A percentile compares a stretch with the other conserved stretches of the same genome.
These are phyloP conservation scores for Rosa rugosa DNA, from an alignment of 306 rosid genomes.

Conservation along the genomic window DNA sequence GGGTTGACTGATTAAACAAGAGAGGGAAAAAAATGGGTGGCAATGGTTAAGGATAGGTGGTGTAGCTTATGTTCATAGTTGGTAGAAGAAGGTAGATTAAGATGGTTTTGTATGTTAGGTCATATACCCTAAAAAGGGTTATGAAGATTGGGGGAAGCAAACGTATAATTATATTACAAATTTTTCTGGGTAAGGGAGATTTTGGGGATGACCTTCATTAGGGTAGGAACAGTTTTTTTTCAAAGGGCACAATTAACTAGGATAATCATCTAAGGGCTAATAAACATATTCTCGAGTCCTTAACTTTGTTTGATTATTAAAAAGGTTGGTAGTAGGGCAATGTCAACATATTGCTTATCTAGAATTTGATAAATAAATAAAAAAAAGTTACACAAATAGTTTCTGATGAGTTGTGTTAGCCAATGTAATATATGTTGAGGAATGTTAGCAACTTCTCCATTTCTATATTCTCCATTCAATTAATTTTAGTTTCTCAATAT, in stretches of 20 bases:
- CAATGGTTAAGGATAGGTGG: not conserved
- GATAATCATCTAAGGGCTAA: not conserved
- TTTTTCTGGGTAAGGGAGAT: conserved; percentile 19
- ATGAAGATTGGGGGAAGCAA: not conserved
- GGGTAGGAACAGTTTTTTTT: not conserved
- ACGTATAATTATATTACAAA: not conserved
- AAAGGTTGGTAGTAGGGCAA: not conserved
- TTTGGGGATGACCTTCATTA: conserved; percentile 13
- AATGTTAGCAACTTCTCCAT: too few relatives aligned
- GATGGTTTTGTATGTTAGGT: not conserved
- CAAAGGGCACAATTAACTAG: not conserved
- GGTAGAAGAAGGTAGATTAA: not conserved
- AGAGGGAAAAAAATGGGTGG: not conserved
- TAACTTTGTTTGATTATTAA: not conserved
- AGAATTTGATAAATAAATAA: not conserved
- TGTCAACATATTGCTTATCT: conserved; percentile 8
- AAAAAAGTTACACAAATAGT: too few relatives aligned
- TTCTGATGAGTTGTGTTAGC: too few relatives aligned
- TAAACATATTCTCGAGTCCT: not conserved
- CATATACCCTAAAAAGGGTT: conserved; percentile 11
- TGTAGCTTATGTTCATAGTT: not conserved
- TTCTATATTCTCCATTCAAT: too few relatives aligned
- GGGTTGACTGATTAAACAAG: not conserved
- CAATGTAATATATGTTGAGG: too few relatives aligned
- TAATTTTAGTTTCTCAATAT: too few relatives aligned